phyloP scores from a whole-genome alignment of 257 asterid genomes.

The Solanum clarkiae region DNA sequence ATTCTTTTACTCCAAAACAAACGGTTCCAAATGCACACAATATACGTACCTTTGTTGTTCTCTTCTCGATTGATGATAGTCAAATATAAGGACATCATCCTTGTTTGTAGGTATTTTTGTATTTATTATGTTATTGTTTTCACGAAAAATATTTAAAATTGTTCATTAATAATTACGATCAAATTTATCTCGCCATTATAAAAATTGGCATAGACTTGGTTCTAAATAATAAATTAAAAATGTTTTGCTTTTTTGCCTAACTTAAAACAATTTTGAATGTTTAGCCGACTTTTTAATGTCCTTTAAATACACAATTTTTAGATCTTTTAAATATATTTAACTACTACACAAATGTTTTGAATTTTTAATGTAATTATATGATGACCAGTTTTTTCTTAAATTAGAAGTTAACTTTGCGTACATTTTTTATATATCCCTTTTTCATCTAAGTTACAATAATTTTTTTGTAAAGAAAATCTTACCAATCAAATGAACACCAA shows the following conservation, averaged over 20 bases:
- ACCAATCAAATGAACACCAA: not conserved
- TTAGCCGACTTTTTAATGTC: not conserved
- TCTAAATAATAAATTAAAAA: not conserved
- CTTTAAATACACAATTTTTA: not conserved
- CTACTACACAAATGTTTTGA: not conserved
- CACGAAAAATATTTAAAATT: not conserved
- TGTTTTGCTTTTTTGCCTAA: not conserved
- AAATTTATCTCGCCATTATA: not conserved
- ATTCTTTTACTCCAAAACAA: too few species aligned
- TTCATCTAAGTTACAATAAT: not conserved
- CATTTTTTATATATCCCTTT: not conserved
- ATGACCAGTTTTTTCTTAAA: not conserved
- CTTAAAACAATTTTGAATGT: not conserved
- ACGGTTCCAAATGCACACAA: not conserved
- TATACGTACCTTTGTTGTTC: not conserved
- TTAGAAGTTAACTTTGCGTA: not conserved
- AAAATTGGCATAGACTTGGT: not conserved
- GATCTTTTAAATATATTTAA: not conserved
- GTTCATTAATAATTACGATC: not conserved
- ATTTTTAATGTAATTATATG: not conserved
- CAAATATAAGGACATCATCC: not conserved
- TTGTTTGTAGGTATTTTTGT: not conserved
- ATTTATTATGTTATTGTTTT: not conserved
- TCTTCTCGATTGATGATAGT: not conserved
- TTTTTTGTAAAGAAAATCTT: not conserved